These are phyloP conservation scores for Obelidium mucronatum DNA, from an alignment of 192 early-diverging fungal species.

Conservation along the genomic window DNA sequence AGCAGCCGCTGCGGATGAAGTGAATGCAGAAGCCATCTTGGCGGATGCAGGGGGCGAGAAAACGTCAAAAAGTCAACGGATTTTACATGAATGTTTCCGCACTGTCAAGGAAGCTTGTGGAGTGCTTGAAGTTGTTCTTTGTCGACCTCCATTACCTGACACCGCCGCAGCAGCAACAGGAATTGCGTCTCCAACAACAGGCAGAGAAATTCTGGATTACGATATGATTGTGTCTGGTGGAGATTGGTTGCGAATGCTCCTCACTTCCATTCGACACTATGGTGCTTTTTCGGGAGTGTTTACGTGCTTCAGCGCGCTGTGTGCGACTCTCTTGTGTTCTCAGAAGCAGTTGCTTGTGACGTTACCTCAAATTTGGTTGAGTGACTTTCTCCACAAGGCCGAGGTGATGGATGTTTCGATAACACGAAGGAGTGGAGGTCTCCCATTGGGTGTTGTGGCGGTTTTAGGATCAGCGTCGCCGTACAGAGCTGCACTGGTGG, in stretches of 20 bases:
- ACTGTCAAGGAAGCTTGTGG: conserved; percentile 86
- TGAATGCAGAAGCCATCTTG: conserved; percentile 40
- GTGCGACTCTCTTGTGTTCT: conserved; percentile 71
- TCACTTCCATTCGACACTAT: conserved; percentile 85
- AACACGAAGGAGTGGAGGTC: conserved; percentile 89
- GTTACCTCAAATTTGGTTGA: conserved; percentile 77
- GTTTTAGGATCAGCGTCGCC: conserved; percentile 76
- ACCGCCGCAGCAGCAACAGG: not conserved
- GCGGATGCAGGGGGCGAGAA: conserved; percentile 51
- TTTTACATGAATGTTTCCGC: conserved; percentile 91
- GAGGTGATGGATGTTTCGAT: conserved; percentile 80
- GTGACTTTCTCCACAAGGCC: conserved; percentile 79
- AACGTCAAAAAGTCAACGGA: conserved; percentile 81
- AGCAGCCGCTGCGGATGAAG: conserved; percentile 47
- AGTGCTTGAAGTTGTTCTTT: conserved; percentile 57
- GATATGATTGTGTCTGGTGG: conserved; percentile 50
- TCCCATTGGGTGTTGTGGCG: conserved; percentile 87
- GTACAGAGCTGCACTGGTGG: conserved; percentile 65
- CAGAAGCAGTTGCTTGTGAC: conserved; percentile 54
- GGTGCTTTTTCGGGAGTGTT: conserved; percentile 93
- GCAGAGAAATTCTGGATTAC: conserved; percentile 26
- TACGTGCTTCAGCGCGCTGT: conserved; percentile 76
- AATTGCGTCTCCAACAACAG: not conserved
- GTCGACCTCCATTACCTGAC: conserved; percentile 44
- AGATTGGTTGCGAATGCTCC: conserved; percentile 54